Base-by-base conservation (phyloP, 345 rosid genomes). In the Erodium maritimum region DNA sequence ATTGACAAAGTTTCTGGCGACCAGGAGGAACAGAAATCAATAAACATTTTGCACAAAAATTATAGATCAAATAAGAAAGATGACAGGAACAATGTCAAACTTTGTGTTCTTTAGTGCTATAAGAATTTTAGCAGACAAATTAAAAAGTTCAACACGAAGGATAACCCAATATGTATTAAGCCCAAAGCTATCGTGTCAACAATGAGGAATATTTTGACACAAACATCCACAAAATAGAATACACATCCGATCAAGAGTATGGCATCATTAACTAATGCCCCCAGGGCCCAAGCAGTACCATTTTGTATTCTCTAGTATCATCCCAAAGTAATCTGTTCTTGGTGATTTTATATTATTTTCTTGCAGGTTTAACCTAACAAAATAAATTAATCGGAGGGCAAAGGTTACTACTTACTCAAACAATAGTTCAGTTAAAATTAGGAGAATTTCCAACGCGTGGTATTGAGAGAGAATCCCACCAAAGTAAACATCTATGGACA, bases 1-100 rank as follows among this genome's bases (percentile, higher is more conserved):
- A 94, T 94, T 0, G 99, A 87, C 73, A 94, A 72, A 23, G 99
- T 94, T 81, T 94, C 99, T 94, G 84, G 63, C 18, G 60, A 67
- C 59, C 63, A 61, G 22, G 51, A 62, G 59, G 20, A 33, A 21
- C 17, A 22, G 21, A 51, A 52, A 50, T 63, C 3, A 33, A 17
- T 52, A 65, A 29, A 65, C 21, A 52, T 52, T 14, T n/a, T 57
- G 51, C 33, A 22, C 12, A 14, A 61, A 46, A 19, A 50, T 53
- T 21, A 56, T 19, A 23, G 5, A 19, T 52, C 19, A 59, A 56
- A 58, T 33, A 42, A 12, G 17, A 23, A 42, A 7, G 14, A 42
- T 42, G 48, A 42, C 11, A 29, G 37, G 37, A 10, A 42, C 14
- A 42, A 42, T 1, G 12, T 42, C 48, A 10, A 42, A 42, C 48